phyloP scores from a whole-genome alignment of 164 flowering plant species.

The Platanus orientalis region DNA sequence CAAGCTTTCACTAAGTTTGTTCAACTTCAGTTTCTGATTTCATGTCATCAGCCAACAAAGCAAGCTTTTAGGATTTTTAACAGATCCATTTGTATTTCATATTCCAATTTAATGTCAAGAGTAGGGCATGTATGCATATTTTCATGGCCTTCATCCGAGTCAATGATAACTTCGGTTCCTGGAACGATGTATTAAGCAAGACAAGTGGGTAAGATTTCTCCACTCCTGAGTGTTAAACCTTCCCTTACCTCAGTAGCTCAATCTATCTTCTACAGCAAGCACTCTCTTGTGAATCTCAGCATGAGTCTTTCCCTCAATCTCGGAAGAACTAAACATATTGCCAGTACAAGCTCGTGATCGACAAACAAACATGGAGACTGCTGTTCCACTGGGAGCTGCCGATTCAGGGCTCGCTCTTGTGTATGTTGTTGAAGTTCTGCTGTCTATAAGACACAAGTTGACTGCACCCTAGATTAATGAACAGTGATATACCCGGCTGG shows the following conservation, averaged over 20 bases:
- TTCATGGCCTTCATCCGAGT: constrained; percentile 1
- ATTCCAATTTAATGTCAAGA: constrained; percentile 1
- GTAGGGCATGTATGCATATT: neutral
- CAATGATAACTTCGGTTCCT: constrained; percentile 4
- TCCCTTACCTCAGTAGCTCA: too few relatives aligned
- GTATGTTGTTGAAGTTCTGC: too few relatives aligned
- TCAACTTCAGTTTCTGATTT: constrained; percentile 10
- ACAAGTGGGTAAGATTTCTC: neutral
- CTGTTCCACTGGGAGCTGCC: constrained; percentile 19
- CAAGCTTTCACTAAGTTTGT: constrained; percentile 10
- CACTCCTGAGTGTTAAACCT: constrained; percentile 7
- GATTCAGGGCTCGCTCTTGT: constrained; percentile 27
- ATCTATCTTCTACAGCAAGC: constrained; percentile 33
- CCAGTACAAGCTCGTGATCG: constrained; percentile 9
- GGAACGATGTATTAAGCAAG: neutral
- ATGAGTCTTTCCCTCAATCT: constrained; percentile 20
- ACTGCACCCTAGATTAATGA: too few relatives aligned
- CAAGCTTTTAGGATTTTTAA: constrained; percentile 1
- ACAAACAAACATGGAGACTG: constrained; percentile 31
- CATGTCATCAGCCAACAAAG: neutral
- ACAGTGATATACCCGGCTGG: too few relatives aligned
- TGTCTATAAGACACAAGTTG: too few relatives aligned
- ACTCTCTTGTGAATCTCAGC: constrained; percentile 37
- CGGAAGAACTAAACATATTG: constrained; percentile 5
- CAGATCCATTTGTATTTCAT: neutral